These are phyloP conservation scores for Fragaria ananassa DNA, from an alignment of 306 rosid genomes.

Conservation along the genomic window DNA sequence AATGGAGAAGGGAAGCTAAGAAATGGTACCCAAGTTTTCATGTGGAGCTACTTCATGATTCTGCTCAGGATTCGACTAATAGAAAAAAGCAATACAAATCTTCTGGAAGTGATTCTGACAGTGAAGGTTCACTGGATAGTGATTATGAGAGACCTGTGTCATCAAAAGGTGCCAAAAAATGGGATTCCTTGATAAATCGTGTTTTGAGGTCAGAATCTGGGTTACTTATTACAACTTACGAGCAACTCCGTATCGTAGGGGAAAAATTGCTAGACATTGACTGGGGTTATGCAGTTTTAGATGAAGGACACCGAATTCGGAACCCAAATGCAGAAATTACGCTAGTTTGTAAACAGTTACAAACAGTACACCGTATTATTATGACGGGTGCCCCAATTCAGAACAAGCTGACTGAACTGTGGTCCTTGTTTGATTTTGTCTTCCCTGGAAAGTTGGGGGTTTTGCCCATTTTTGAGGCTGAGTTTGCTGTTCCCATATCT, in stretches of 20 bases:
- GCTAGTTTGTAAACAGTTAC: slow-evolving; percentile 88
- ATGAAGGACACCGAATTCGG: slow-evolving; percentile 92
- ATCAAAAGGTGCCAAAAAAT: slow-evolving; percentile 54
- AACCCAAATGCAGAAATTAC: slow-evolving; percentile 96
- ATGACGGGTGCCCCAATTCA: slow-evolving; percentile 99
- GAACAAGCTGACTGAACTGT: slow-evolving; percentile 84
- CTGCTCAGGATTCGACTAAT: slow-evolving; percentile 60
- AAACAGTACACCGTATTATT: slow-evolving; percentile 88
- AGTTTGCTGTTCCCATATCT: slow-evolving; percentile 93
- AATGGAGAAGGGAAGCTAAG: slow-evolving; percentile 91
- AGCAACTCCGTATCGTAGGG: slow-evolving; percentile 86
- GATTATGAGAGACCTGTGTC: slow-evolving; percentile 40
- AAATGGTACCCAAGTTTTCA: slow-evolving; percentile 86
- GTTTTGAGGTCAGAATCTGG: slow-evolving; percentile 77
- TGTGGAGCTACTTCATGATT: slow-evolving; percentile 82
- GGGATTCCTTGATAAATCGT: slow-evolving; percentile 73
- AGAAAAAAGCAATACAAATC: slow-evolving; percentile 63
- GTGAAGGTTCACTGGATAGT: slow-evolving; percentile 52
- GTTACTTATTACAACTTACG: slow-evolving; percentile 88
- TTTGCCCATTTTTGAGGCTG: slow-evolving; percentile 95
- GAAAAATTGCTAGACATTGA: slow-evolving; percentile 77
- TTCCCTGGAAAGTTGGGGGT: slow-evolving; percentile 99
- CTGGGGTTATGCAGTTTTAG: slow-evolving; percentile 94
- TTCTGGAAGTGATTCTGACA: slow-evolving; percentile 62
- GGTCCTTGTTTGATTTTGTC: slow-evolving; percentile 99